phyloP scores from a whole-genome alignment of 805 yeast genomes.

The Kazachstania bromeliacearum region DNA sequence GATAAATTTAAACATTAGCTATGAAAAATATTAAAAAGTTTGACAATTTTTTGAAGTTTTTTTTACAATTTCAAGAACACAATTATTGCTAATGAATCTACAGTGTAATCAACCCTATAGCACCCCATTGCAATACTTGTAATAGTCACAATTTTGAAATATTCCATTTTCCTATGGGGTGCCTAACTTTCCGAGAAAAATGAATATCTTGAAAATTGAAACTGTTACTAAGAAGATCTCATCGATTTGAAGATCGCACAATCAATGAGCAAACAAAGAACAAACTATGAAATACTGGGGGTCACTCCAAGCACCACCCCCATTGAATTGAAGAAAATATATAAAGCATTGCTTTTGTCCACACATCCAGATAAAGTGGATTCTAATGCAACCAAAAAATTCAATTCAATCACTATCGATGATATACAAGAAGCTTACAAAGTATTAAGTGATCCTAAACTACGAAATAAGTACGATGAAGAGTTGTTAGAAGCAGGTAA shows the following conservation, averaged over 20 bases:
- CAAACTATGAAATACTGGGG: conserved; percentile 54
- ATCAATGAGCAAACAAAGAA: conserved; percentile 3
- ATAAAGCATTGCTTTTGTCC: conserved; percentile 46
- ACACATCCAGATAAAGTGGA: conserved; percentile 74
- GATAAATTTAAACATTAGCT: no score
- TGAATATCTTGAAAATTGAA: no score
- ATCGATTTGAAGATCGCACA: background rate
- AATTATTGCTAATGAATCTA: no score
- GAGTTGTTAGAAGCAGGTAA: conserved; percentile 30
- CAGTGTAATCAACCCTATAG: no score
- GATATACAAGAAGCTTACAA: conserved; percentile 56
- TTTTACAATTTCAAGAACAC: no score
- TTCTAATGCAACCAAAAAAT: background rate
- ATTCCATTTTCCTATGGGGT: no score
- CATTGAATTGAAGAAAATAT: conserved; percentile 50
- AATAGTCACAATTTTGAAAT: no score
- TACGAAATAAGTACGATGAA: conserved; percentile 45
- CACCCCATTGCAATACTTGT: no score
- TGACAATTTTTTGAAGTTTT: no score
- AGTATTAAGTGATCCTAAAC: conserved; percentile 36
- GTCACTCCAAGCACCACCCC: conserved; percentile 32
- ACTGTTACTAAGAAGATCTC: no score
- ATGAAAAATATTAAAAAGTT: no score
- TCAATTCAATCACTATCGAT: conserved; percentile 22
- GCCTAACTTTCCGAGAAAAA: no score